phyloP scores from a whole-genome alignment of 352 stramenopile genomes.

The Pythium pectinolyticum region DNA sequence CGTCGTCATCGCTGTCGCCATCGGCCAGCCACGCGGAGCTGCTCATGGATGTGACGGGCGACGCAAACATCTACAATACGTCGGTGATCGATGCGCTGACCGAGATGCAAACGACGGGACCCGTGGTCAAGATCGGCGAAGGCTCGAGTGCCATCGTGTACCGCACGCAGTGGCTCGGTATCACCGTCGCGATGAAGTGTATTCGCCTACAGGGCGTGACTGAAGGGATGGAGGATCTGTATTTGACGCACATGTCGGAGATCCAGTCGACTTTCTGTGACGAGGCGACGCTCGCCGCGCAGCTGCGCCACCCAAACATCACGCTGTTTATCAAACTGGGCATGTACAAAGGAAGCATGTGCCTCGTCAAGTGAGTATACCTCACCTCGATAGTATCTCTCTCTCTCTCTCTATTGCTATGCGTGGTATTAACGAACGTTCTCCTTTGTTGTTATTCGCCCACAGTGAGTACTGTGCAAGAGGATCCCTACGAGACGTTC shows the following conservation, averaged over 20 bases:
- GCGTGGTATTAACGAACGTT: too few relatives aligned
- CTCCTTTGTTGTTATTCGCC: too few relatives aligned
- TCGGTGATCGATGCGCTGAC: conserved; percentile 35
- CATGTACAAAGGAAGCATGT: conserved; percentile 61
- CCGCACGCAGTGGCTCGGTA: conserved; percentile 66
- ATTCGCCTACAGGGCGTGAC: conserved; percentile 64
- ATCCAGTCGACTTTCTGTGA: conserved; percentile 63
- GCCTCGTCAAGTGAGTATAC: conserved; percentile 71
- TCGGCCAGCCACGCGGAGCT: conserved; percentile 14
- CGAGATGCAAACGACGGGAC: conserved; percentile 64
- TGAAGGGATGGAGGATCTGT: conserved; percentile 48
- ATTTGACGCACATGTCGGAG: conserved; percentile 70
- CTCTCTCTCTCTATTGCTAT: too few relatives aligned
- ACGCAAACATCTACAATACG: conserved; percentile 10
- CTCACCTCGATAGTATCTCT: too few relatives aligned
- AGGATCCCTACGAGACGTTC: conserved; percentile 66
- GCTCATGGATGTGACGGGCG: conserved; percentile 11
- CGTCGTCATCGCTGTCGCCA: background rate
- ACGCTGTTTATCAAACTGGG: conserved; percentile 67
- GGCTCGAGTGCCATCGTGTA: conserved; percentile 59
- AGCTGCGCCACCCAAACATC: conserved; percentile 67
- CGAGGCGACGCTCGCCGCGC: conserved; percentile 58
- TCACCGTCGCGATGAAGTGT: conserved; percentile 73
- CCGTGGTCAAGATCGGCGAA: conserved; percentile 67
- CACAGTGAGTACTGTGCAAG: conserved; percentile 63